These are phyloP conservation scores for Populus hybrid DNA, from an alignment of 441 rosid species.

Conservation along the genomic window DNA sequence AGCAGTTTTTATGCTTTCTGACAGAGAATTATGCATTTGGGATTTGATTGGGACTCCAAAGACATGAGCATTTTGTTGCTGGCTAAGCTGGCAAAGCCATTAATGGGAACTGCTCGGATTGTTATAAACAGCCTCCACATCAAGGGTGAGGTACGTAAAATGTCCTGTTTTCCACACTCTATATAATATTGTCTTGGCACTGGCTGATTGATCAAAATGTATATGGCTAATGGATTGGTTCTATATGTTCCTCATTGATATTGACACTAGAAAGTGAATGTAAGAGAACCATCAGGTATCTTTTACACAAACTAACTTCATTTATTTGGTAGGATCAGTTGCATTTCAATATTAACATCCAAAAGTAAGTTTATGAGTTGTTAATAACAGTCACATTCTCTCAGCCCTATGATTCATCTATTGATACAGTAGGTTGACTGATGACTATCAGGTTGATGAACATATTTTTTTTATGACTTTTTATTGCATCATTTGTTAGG, in stretches of 20 bases:
- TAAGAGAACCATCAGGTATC: not conserved
- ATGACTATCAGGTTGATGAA: no score
- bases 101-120: conserved; percentile 82
- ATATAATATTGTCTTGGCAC: not conserved
- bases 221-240: not conserved
- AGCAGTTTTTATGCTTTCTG: conserved; percentile 18
- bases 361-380: no score
- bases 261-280: not conserved
- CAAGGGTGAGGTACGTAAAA: conserved; percentile 84
- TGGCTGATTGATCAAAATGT: not conserved
- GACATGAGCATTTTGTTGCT: conserved; percentile 84
- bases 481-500: no score
- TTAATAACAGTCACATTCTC: no score
- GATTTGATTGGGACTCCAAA: conserved; percentile 81
- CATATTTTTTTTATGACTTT: no score
- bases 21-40: conserved; percentile 76
- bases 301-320: no score
- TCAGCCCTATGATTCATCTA: no score
- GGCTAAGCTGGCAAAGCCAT: conserved; percentile 85
- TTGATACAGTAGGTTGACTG: no score
- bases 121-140: conserved; percentile 85
- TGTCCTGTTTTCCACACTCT: not conserved
- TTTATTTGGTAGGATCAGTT: no score
- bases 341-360: no score
- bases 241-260: not conserved